Base-by-base conservation (phyloP, 2,329 filamentous ascomycete genomes). In the Pseudogymnoascus sp. region DNA sequence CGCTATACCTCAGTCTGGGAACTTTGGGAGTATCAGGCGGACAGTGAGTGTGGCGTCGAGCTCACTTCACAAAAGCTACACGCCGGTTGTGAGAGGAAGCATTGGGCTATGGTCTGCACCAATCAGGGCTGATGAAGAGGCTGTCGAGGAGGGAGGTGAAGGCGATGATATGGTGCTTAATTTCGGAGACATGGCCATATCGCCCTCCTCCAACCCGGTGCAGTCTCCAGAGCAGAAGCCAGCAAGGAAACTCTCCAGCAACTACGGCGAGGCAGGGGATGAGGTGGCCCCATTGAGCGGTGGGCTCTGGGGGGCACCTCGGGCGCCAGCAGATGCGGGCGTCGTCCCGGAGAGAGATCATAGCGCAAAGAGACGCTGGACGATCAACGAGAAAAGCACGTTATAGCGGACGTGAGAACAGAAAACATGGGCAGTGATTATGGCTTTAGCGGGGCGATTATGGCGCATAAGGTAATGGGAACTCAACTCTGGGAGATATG, bases 291-390 rank as follows among this genome's bases (percentile, higher is more conserved):
- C 78, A 72, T 13, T 76, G 69, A 57, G 50, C 50, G 61, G 77
- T 72, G 1, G 65, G 71, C 23, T 78, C 73, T 65, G 81, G 81
- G 17, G 76, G 78, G 2, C 81, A 78, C 78, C 79, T 2, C 73
- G 74, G 61, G 77, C 79, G 19, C 74, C 78, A 13, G 78, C 75
- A 7, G 76, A 80, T 44, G 78, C 77, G 0, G 50, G 50, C 17
- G 50, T 57, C 17, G 28, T 57, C 28, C 50, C 50, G 28, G 81
- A 83, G 62, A 75, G 79, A 6, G 82, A 84, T 64, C 78, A 75
- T 35, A 74, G 76, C 19, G 74, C 77, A 1, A 85, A 84, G 73
- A 73, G 82, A 61, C 76, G 82, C 23, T 85, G 83, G 83, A 83
- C 82, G 21, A 78, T 84, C 4, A 83, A 78, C 53, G 82, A 85